Evolutionary conservation across 2,329 filamentous ascomycete species (phyloP), one percentile per base, ranked within the genome.

Genomic region (Fusarium abutilonis): DNA sequence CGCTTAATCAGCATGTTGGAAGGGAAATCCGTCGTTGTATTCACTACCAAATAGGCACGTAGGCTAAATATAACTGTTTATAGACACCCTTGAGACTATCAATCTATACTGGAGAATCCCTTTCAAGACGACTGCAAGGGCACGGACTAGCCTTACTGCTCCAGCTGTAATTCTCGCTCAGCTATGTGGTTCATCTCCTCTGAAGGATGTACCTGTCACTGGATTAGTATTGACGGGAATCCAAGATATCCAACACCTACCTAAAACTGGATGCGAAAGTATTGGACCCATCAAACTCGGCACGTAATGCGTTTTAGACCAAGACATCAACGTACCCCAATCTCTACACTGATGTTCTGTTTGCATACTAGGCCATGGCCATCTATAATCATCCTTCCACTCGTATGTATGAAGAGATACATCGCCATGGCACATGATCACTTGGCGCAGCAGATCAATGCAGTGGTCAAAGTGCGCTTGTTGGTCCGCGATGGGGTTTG

Each of bases 371-470:
- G 50, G 50, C 50, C 50, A 52, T 21, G 50, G 50, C 50, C 50
- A 52, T 11, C 50, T 34, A 28, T 52, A 52, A 14, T 41, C 28
- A 19, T 52, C 50, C 28, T 52, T 52, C 50, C 50, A 52, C 7
- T 32, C 26, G 13, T 52, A 52, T 0, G 50, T 52, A 39, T 52
- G 50, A 14, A 52, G 35, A 13, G 50, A 52, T 14, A 40, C 17
- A 26, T 52, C 50, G 14, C 50, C 50, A 14, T 52, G 50, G n/a
- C 50, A 52, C 50, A 52, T 52, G 19, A 52, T 29, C 1, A 52
- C 50, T 11, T 52, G 50, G 8, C 50, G 41, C 6, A 52, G 50
- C n/a, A 52, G 15, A 9, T 52, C 50, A 40, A 52, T 52, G 7
- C 50, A 52, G 15, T 52, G 50, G 19, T 52, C 50, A 28, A 52